These are phyloP conservation scores for Lagenidium sp. DNA, from an alignment of 352 stramenopile species.

Conservation along the genomic window DNA sequence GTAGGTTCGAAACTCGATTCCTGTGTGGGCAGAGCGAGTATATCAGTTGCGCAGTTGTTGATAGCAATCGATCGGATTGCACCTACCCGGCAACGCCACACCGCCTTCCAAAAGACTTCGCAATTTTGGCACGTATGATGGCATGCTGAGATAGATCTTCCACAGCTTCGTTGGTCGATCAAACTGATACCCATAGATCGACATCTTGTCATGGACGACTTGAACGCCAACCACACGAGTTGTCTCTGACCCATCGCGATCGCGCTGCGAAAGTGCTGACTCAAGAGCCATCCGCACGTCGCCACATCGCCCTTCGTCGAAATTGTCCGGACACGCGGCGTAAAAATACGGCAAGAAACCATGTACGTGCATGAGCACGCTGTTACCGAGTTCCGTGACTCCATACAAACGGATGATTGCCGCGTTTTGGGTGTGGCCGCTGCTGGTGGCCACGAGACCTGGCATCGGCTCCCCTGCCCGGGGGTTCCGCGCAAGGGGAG, in stretches of 20 bases:
- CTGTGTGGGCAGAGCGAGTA: conserved; percentile 6
- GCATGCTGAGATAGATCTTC: conserved; percentile 94
- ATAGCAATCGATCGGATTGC: not conserved
- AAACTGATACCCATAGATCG: conserved; percentile 85
- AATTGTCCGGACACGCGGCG: conserved; percentile 69
- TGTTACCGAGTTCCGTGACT: conserved; percentile 93
- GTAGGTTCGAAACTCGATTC: conserved; percentile 57
- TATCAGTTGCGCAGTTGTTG: not conserved
- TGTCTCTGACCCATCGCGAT: conserved; percentile 33
- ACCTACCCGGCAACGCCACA: conserved; percentile 39
- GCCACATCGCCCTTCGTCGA: conserved; percentile 53
- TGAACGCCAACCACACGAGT: conserved; percentile 61
- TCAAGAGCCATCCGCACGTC: conserved; percentile 69
- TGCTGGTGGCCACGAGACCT: conserved; percentile 81
- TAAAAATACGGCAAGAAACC: conserved; percentile 98
- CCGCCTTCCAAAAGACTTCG: conserved; percentile 87
- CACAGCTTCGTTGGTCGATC: conserved; percentile 57
- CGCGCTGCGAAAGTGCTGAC: conserved; percentile 31
- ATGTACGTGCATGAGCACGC: conserved; percentile 95
- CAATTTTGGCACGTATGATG: conserved; percentile 91
- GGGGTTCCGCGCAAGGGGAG: conserved; percentile 84
- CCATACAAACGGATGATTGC: conserved; percentile 95
- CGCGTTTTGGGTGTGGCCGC: conserved; percentile 86
- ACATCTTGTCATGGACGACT: conserved; percentile 70
- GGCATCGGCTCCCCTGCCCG: conserved; percentile 55